Percentiles rank a stretch among this genome's conserved stretches.
Evolutionary conservation across 352 stramenopile species (phyloP).

Genomic region (Phytophthora cajani): DNA sequence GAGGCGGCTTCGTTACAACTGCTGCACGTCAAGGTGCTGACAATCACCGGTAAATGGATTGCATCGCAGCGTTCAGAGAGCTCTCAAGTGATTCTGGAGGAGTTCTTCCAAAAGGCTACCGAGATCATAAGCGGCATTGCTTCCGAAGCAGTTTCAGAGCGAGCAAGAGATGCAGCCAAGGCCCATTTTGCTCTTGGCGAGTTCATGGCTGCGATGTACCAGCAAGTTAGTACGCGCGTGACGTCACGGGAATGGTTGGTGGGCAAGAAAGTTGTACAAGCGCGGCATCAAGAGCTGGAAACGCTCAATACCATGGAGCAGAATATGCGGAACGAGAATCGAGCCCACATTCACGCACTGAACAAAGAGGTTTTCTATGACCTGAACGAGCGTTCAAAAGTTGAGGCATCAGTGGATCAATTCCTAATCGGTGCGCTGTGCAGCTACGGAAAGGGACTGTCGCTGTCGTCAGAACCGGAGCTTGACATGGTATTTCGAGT

Average conservation of each 20-base stretch:
- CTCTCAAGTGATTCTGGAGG: constrained; percentile 92
- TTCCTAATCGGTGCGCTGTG: constrained; percentile 90
- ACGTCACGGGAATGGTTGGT: constrained; percentile 91
- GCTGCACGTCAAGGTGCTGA: constrained; percentile 69
- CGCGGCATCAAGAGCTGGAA: constrained; percentile 65
- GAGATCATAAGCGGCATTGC: constrained; percentile 63
- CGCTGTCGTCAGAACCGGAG: constrained; percentile 67
- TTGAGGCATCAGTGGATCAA: constrained; percentile 85
- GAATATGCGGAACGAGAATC: constrained; percentile 66
- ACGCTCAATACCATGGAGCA: constrained; percentile 69
- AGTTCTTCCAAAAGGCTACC: constrained; percentile 90
- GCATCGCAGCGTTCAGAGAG: constrained; percentile 92
- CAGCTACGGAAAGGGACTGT: constrained; percentile 83
- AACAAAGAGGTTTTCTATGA: constrained; percentile 92
- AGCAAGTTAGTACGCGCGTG: constrained; percentile 86
- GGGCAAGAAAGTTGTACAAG: constrained; percentile 76
- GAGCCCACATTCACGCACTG: constrained; percentile 69
- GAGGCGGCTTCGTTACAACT: constrained; percentile 48
- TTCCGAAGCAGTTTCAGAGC: constrained; percentile 38
- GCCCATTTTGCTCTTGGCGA: constrained; percentile 89
- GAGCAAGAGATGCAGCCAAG: constrained; percentile 63
- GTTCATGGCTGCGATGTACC: constrained; percentile 93
- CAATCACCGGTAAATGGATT: constrained; percentile 93
- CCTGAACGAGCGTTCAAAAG: constrained; percentile 82
- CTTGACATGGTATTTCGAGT: constrained; percentile 93